Base-by-base conservation (phyloP, 139 green algal species). In the Spirogloea muscicola region DNA sequence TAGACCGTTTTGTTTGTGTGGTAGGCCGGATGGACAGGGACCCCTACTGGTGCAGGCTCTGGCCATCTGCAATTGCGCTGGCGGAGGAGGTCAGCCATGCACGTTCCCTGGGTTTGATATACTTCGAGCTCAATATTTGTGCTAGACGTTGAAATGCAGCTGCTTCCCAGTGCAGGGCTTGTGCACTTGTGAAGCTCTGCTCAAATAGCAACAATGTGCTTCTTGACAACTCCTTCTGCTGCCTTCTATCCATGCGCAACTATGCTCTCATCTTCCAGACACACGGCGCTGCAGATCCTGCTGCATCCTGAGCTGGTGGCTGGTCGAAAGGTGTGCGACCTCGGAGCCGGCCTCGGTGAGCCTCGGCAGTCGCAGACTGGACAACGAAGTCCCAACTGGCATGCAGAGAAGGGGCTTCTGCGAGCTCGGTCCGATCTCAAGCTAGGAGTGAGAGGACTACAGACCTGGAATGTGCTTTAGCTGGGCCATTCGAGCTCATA, bases 11-110 rank as follows among this genome's bases (percentile, higher is more conserved):
- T n/a, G n/a, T n/a, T n/a, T n/a, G n/a, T n/a, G n/a, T n/a, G n/a
- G n/a, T n/a, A 72, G 87, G n/a, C 64, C 72, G 44, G 40, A 29
- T 34, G 67, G 84, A 88, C 39, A 27, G 58, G 0, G 86, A 93
- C 80, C 84, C 87, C 3, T 93, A 91, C 80, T 93, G 89, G 90
- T 74, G 71, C 13, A 80, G 85, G 13, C 82, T 80, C 5, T 96
- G 91, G 91, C 89, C 91, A 5, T 91, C 87, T 0, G 89, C 91
- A 1, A 63, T 94, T 3, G 86, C 87, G 13, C 78, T 96, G 27
- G 85, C 89, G 0, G 57, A 86, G 16, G 68, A 70, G 51, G 31
- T 77, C 43, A 10, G 10, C 10, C 43, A 13, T 25, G 6, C 51
- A 21, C 33, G 7, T 61, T 10, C 58, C n/a, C 58, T 36, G 10